Evolutionary conservation across 192 early-diverging fungal species (phyloP), one percentile per base, ranked within the genome.

Genomic region (Geranomyces variabilis): DNA sequence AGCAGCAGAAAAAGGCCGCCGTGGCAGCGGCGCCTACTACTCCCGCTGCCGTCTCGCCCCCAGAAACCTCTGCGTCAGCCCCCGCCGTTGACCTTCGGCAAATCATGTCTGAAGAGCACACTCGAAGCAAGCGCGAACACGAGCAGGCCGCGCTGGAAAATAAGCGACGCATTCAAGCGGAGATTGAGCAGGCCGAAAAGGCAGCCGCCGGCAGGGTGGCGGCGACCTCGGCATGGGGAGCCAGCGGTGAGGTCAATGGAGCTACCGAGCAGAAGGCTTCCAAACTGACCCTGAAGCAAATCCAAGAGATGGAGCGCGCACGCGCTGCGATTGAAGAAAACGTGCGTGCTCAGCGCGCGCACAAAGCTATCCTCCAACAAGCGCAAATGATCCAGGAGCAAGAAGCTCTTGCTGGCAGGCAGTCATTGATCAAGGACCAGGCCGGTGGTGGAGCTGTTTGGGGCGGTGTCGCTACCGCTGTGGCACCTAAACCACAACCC

Each of bases 271-370:
- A 33, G 24, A 41, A 41, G 36, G 36, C 5, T 41, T 72, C 79
- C 29, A 86, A 83, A 49, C 64, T 80, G 17, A 76, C 71, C 22
- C 55, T 86, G 22, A 86, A 86, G 70, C 75, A 83, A 55, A 82
- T 86, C 53, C 84, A 86, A 66, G 84, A 83, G 45, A 59, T 78
- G 0, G 84, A 86, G 74, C 70, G 75, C 24, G 19, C 51, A 31
- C 79, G 66, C 22, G 24, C 36, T 10, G 76, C 79, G 49, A 46
- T 69, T 43, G 59, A 60, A 58, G 78, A 80, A 43, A 62, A 67
- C 5, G 80, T 82, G 61, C 45, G 67, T 29, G 63, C 69, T 17
- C 66, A 62, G 8, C 75, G 63, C 22, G 79, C 80, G 7, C 77
- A 81, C 29, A 46, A 77, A 51, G 44, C 62, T 47, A 19, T 85